These are phyloP conservation scores for Tolypocladium guangdongense DNA, from an alignment of 2,329 filamentous ascomycete species.

Conservation along the genomic window DNA sequence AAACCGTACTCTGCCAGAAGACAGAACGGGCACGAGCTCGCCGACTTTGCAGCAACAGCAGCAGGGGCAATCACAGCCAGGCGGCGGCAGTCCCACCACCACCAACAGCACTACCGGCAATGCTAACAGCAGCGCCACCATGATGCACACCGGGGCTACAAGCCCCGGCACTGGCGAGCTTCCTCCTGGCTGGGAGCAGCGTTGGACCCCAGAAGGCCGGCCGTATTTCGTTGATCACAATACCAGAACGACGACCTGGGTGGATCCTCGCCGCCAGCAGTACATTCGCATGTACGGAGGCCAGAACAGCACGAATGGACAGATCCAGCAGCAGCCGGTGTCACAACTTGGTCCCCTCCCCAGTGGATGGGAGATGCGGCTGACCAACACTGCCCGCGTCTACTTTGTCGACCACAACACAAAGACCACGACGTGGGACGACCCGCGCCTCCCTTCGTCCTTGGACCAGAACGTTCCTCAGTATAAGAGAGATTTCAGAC, in stretches of 20 bases:
- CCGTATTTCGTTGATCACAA: conserved; percentile 99
- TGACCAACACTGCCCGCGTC: conserved; percentile 93
- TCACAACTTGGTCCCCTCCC: conserved; percentile 91
- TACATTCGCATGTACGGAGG: conserved; percentile 96
- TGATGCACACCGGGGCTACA: conserved; percentile 90
- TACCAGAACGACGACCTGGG: conserved; percentile 95
- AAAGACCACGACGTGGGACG: conserved; percentile 98
- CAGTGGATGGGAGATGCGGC: conserved; percentile 98
- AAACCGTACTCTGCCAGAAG: conserved; percentile 89
- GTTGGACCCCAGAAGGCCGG: conserved; percentile 87
- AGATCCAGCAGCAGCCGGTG: conserved; percentile 93
- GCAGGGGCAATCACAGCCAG: conserved; percentile 32
- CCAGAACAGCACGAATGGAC: conserved; percentile 72
- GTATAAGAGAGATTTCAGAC: conserved; percentile 97
- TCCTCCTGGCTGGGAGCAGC: conserved; percentile 90
- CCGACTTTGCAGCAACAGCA: conserved; percentile 58
- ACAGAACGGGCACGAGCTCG: conserved; percentile 86
- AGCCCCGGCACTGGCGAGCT: conserved; percentile 91
- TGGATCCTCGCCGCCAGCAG: conserved; percentile 91
- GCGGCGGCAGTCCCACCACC: conserved; percentile 14
- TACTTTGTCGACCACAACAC: conserved; percentile 99
- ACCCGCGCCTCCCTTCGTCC: conserved; percentile 87
- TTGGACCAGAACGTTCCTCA: conserved; percentile 97
- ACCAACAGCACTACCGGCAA: conserved; percentile 18
- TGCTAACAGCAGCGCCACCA: conserved; percentile 48